phyloP scores from a whole-genome alignment of 106 monocot genomes.

The Dendrobium huoshanense region DNA sequence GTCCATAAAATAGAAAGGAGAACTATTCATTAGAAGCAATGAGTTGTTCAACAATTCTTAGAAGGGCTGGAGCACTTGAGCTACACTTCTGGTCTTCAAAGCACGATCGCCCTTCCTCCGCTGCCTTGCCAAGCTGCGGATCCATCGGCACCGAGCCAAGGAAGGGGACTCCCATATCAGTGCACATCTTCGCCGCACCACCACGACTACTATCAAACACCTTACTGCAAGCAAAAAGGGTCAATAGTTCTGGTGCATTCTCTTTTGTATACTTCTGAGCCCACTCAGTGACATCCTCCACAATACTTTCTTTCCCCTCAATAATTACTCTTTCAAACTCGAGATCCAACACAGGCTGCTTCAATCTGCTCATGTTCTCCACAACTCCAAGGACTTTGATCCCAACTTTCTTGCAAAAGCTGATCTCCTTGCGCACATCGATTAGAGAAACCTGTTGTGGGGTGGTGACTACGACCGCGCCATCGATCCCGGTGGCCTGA shows the following conservation, averaged over 20 bases:
- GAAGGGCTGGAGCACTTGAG: conserved; percentile 56
- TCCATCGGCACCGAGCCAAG: conserved; percentile 91
- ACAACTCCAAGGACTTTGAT: conserved; percentile 74
- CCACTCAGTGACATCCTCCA: conserved; percentile 58
- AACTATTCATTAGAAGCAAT: not conserved
- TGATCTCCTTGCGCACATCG: conserved; percentile 94
- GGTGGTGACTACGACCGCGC: conserved; percentile 87
- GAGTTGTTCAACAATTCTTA: conserved; percentile 33
- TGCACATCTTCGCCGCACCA: conserved; percentile 80
- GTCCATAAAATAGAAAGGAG: not conserved
- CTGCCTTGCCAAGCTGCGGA: conserved; percentile 74
- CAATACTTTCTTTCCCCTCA: conserved; percentile 19
- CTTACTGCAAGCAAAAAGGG: conserved; percentile 41
- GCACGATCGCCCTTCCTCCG: conserved; percentile 87
- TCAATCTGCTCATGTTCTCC: conserved; percentile 96
- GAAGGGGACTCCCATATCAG: conserved; percentile 84
- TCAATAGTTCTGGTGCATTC: conserved; percentile 58
- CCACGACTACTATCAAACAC: conserved; percentile 76
- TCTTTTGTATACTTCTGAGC: conserved; percentile 39
- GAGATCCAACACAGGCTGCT: conserved; percentile 44
- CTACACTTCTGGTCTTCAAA: conserved; percentile 60
- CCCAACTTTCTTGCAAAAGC: conserved; percentile 88
- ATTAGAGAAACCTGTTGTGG: conserved; percentile 85
- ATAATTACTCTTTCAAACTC: conserved; percentile 31
- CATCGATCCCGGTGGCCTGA: conserved; percentile 71